Base-by-base conservation (phyloP, 2,329 filamentous ascomycete species). In the Aspergillus sergii region DNA sequence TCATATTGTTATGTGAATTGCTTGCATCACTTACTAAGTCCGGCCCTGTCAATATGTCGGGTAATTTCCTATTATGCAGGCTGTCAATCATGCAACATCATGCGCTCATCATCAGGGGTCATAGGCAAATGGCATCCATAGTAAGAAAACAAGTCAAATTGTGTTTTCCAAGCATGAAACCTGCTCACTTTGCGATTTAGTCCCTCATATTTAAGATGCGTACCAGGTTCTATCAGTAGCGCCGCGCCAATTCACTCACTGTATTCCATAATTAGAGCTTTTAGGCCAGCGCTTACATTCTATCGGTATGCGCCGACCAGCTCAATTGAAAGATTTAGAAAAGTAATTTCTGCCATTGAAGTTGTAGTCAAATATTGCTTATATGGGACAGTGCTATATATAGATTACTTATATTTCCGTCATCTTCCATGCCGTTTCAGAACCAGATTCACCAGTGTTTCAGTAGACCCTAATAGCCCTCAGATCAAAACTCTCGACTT, bases 401-500 rank as follows among this genome's bases (percentile, higher is more conserved):
- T 51, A 32, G 19, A 32, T 34, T 12, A 51, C 10, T 12, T 51
- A 34, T n/a, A 51, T 21, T 34, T 9, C 16, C 26, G 30, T 7
- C 4, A 10, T 21, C 23, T 19, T 11, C 28, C 41, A 46, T 11
- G 6, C 43, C 9, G 43, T 26, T 48, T 26, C 45, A 48, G 12
- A 26, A 12, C 12, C 45, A 48, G 23, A 48, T 48, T 48, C 45
- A 48, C 23, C 7, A 46, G 21, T 48, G 45, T 48, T 16, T 16
- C 45, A 48, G 1, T 26, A 16, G 21, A 16, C n/a, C 23, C 6
- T 28, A 21, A n/a, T 21, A 30, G 3, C n/a, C 30, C 43, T 32
- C 7, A 16, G 4, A 48, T 82, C 72, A 89, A 76, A 93, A 95
- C 73, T 93, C 91, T 64, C 88, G 85, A 69, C 89, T 94, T 81